Evolutionary conservation across 192 early-diverging fungal genomes (phyloP).

Genomic region (Backusella psychrophila): DNA sequence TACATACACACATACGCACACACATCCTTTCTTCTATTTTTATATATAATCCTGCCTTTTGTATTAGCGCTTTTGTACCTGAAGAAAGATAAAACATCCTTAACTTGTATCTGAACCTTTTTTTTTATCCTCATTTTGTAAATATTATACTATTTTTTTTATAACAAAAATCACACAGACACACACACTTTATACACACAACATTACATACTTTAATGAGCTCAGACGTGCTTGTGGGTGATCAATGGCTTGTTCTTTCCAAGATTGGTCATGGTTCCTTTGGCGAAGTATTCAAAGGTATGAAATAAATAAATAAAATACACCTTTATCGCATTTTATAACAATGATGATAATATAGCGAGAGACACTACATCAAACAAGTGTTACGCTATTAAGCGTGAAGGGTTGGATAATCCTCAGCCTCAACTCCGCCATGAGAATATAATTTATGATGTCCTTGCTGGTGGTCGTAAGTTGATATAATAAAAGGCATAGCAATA

Average conservation of each 20-base stretch:
- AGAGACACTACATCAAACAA: constrained; percentile 41
- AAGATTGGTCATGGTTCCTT: constrained; percentile 60
- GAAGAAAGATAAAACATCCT: not conserved
- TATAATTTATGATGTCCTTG: constrained; percentile 40
- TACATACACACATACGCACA: not conserved
- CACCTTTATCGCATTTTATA: not conserved
- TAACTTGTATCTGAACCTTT: not conserved
- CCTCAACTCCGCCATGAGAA: constrained; percentile 54
- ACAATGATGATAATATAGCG: constrained; percentile 26
- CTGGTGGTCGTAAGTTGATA: constrained; percentile 41
- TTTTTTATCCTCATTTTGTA: not conserved
- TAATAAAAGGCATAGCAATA: not conserved
- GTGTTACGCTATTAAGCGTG: constrained; percentile 55
- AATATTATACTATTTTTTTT: not conserved
- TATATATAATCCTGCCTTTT: not conserved
- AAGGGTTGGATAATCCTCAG: constrained; percentile 32
- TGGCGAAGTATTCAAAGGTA: constrained; percentile 60
- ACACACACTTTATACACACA: not conserved
- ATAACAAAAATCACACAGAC: not conserved
- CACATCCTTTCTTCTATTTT: not conserved
- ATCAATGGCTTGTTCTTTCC: constrained; percentile 49
- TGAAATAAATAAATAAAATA: not conserved
- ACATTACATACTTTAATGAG: not conserved
- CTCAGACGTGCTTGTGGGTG: constrained; percentile 42
- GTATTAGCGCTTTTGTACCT: not conserved